Conservation (phyloP, 2,329 filamentous ascomycete genomes). For the Xylariaceae sp. region DNA sequence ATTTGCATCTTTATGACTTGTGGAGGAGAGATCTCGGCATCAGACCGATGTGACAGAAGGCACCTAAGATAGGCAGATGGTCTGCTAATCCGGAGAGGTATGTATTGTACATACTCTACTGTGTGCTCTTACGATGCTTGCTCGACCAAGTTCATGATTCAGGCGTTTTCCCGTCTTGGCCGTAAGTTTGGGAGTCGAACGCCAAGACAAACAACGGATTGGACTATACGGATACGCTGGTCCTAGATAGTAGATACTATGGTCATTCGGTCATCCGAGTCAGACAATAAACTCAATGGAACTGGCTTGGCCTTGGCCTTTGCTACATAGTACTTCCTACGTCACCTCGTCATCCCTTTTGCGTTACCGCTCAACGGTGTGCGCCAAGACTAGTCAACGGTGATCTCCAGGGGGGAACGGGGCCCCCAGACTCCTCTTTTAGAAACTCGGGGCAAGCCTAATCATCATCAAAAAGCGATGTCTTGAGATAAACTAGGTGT, state of each 20-base stretch:
- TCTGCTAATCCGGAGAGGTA: not conserved
- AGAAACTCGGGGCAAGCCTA: not conserved
- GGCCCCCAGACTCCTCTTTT: not conserved
- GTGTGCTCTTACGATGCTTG: not conserved
- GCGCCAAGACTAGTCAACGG: not conserved
- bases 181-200: not conserved
- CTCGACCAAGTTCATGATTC: not conserved
- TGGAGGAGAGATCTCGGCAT: not conserved
- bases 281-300: conserved; percentile 14
- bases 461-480: not conserved
- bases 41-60: not conserved
- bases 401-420: not conserved
- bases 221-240: not conserved
- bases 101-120: too few relatives aligned
- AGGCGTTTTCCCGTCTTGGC: not conserved
- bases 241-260: not conserved
- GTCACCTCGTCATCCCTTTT: conserved; percentile 11
- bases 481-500: not conserved
- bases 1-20: not conserved
- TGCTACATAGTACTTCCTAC: too few relatives aligned
- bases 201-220: not conserved
- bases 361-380: conserved; percentile 3
- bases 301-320: conserved; percentile 18
- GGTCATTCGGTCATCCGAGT: conserved; percentile 1
- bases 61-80: not conserved